Evolutionary conservation across 2,329 filamentous ascomycete genomes (phyloP).

Genomic region (Fulvia fulva): DNA sequence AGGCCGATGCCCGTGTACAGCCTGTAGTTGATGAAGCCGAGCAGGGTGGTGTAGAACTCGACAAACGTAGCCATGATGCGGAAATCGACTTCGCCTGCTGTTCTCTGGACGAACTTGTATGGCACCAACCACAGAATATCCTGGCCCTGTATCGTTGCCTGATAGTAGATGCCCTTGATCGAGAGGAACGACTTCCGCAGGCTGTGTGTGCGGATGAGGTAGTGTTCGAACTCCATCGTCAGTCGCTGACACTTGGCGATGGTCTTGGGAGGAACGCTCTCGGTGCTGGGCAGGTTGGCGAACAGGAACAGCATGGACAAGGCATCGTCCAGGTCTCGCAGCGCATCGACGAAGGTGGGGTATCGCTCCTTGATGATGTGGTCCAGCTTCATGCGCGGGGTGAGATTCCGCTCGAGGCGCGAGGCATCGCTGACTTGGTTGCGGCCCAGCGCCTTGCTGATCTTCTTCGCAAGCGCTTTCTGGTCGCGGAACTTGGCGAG

Average conservation of each 20-base stretch:
- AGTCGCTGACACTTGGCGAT: slow-evolving; percentile 91
- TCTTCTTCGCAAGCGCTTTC: slow-evolving; percentile 96
- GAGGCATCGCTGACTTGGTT: slow-evolving; percentile 87
- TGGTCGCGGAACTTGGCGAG: slow-evolving; percentile 94
- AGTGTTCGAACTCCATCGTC: slow-evolving; percentile 95
- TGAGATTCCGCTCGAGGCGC: slow-evolving; percentile 85
- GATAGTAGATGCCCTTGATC: slow-evolving; percentile 99
- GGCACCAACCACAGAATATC: slow-evolving; percentile 96
- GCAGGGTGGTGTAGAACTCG: slow-evolving; percentile 95
- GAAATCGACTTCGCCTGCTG: slow-evolving; percentile 93
- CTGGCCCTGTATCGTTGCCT: slow-evolving; percentile 94
- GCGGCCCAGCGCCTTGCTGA: slow-evolving; percentile 82
- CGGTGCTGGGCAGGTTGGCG: slow-evolving; percentile 87
- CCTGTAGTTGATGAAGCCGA: slow-evolving; percentile 94
- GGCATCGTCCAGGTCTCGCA: slow-evolving; percentile 93
- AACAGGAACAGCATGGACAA: slow-evolving; percentile 97
- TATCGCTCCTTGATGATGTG: slow-evolving; percentile 98
- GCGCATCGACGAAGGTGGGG: slow-evolving; percentile 89
- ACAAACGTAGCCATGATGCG: slow-evolving; percentile 99
- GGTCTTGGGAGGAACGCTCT: slow-evolving; percentile 88
- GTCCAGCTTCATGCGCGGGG: slow-evolving; percentile 84
- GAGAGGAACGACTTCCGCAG: slow-evolving; percentile 94
- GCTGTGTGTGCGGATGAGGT: slow-evolving; percentile 86
- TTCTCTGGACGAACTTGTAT: slow-evolving; percentile 94
- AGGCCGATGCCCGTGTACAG: slow-evolving; percentile 87